Conservation (phyloP, 1,284 basidiomycete genomes). For the Peniophora sp. region DNA sequence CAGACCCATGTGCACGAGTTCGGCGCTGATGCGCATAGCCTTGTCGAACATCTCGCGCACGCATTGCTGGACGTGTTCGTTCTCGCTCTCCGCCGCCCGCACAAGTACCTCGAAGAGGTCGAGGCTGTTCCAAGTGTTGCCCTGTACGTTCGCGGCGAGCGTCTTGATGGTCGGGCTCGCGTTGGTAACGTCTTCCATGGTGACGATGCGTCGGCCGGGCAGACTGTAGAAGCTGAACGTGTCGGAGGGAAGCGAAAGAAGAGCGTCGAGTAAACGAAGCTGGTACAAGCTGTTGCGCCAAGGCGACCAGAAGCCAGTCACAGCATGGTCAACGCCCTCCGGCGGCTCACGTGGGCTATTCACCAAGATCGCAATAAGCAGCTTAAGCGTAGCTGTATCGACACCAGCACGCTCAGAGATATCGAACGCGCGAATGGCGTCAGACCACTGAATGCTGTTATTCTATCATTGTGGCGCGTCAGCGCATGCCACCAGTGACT, state of each 20-base stretch:
- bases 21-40: constrained; percentile 88
- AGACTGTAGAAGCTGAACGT: constrained; percentile 88
- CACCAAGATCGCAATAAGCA: constrained; percentile 72
- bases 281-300: constrained; percentile 88
- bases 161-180: constrained; percentile 84
- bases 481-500: no score
- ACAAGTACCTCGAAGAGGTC: constrained; percentile 90
- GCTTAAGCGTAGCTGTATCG: constrained; percentile 75
- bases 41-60: constrained; percentile 89
- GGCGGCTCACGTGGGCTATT: constrained; percentile 56
- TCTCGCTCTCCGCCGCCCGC: constrained; percentile 65
- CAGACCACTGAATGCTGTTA: constrained; percentile 63
- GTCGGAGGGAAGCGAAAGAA: constrained; percentile 83
- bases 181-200: constrained; percentile 77
- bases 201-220: constrained; percentile 74
- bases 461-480: constrained; percentile 6
- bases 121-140: constrained; percentile 90
- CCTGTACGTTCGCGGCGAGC: constrained; percentile 79
- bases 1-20: constrained; percentile 90
- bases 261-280: constrained; percentile 79
- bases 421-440: constrained; percentile 74
- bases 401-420: constrained; percentile 70
- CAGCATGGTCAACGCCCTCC: constrained; percentile 44
- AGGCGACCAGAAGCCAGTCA: constrained; percentile 71
- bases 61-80: constrained; percentile 60